Evolutionary conservation across 805 yeast species (phyloP), one percentile per base, ranked within the genome.

Genomic region (Candida dendrica): DNA sequence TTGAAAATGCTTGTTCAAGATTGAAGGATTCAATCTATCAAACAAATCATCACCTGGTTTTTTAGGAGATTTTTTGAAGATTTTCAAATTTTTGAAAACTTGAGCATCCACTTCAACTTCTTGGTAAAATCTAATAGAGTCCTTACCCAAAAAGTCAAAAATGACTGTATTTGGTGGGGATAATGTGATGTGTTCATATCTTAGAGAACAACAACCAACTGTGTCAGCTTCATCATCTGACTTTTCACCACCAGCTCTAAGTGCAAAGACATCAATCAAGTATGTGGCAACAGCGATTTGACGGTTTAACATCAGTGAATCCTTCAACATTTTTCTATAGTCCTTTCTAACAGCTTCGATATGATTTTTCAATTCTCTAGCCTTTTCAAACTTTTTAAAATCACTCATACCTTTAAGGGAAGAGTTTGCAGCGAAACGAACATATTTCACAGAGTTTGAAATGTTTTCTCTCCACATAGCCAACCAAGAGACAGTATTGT

Each of bases 201-300:
- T 70, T 50, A 91, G 72, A 1, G 97, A 90, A 65, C 98, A 91
- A 64, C 98, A 91, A 36, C 98, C 98, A 36, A 91, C 98, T 1
- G 98, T 91, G 60, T 91, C 98, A 3, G 98, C 98, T 59, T 90
- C 97, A 51, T 91, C 98, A 3, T 91, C 98, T 10, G 91, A 84
- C 61, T 91, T 91, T 63, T 91, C 97, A 53, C 97, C 96, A 60
- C 97, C 97, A 1, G 97, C 97, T 82, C 98, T 85, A 49, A 91
- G 72, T 0, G 98, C 98, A 56, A 91, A 81, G 3, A 83, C 79
- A 66, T 91, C 98, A 56, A 91, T 90, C 38, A 91, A 72, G 62
- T 91, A 91, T 38, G 91, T 87, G 3, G 96, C 96, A 1, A 93
- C 87, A 6, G 97, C 97, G 55, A 89, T 76, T 65, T 91, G 98